These are phyloP conservation scores for Poa pratensis DNA, from an alignment of 176 grass and related monocot genomes.

Conservation along the genomic window DNA sequence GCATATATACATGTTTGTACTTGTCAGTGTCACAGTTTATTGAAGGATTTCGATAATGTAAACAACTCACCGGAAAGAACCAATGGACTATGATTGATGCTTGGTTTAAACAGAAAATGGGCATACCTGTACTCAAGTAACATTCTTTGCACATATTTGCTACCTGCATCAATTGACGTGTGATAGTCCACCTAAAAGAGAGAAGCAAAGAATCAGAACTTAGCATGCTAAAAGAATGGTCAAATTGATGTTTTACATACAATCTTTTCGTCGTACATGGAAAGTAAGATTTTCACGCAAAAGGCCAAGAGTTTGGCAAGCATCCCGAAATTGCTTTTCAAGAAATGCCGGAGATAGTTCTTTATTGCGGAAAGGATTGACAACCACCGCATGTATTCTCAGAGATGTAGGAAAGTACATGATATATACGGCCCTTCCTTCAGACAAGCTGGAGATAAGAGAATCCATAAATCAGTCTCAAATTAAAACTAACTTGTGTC, in stretches of 20 bases:
- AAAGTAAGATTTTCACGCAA: constrained; percentile 60
- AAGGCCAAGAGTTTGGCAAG: constrained; percentile 59
- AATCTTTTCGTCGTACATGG: constrained; percentile 52
- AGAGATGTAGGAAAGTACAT: constrained; percentile 78
- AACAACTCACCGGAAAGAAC: constrained; percentile 24
- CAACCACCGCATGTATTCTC: constrained; percentile 69
- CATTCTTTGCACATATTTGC: constrained; percentile 81
- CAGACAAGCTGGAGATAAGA: constrained; percentile 69
- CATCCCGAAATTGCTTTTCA: constrained; percentile 93
- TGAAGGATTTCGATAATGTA: constrained; percentile 24
- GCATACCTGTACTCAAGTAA: constrained; percentile 88
- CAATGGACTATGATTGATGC: neutral
- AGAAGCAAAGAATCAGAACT: constrained; percentile 43
- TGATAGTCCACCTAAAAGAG: constrained; percentile 82
- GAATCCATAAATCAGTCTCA: constrained; percentile 37
- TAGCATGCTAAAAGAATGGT: constrained; percentile 27
- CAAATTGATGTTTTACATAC: constrained; percentile 26
- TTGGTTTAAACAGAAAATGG: constrained; percentile 44
- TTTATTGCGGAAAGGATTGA: constrained; percentile 96
- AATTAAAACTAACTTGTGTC: constrained; percentile 21
- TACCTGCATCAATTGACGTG: constrained; percentile 73
- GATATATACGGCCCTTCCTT: constrained; percentile 89
- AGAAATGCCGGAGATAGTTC: constrained; percentile 83
- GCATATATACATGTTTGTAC: constrained; percentile 1
- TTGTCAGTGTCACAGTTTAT: constrained; percentile 5